Evolutionary conservation across 768 basidiomycete genomes (phyloP).

Genomic region (Psilocybe cubensis): DNA sequence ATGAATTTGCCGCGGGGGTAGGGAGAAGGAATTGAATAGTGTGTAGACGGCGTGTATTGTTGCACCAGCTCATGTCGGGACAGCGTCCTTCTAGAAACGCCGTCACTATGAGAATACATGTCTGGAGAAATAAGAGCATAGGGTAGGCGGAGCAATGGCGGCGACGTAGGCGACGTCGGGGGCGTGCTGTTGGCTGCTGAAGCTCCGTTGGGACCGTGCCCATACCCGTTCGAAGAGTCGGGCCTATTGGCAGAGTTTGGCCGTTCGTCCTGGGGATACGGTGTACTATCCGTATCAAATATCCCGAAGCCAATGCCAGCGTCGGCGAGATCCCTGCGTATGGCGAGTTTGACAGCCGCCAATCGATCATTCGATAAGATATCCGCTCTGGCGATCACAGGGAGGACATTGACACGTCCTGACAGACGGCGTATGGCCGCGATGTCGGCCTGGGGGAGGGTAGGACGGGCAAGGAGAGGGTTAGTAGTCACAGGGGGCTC

Average conservation of each 20-base stretch:
- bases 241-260: slow-evolving; percentile 46
- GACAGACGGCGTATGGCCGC: slow-evolving; percentile 79
- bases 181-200: slow-evolving; percentile 55
- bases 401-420: slow-evolving; percentile 84
- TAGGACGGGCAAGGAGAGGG: slow-evolving; percentile 67
- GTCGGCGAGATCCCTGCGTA: slow-evolving; percentile 80
- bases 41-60: slow-evolving; percentile 69
- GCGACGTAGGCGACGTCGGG: slow-evolving; percentile 66
- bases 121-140: slow-evolving; percentile 87
- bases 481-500: slow-evolving; percentile 80
- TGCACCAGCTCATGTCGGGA: slow-evolving; percentile 75
- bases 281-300: slow-evolving; percentile 68
- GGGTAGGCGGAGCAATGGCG: slow-evolving; percentile 70
- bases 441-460: slow-evolving; percentile 73
- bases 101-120: slow-evolving; percentile 83
- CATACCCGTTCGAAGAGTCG: slow-evolving; percentile 58
- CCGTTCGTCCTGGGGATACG: slow-evolving; percentile 42
- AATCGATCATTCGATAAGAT: slow-evolving; percentile 82
- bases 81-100: slow-evolving; percentile 57
- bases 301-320: slow-evolving; percentile 90
- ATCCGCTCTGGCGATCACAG: slow-evolving; percentile 84
- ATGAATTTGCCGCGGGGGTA: slow-evolving; percentile 65
- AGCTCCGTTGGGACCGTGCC: slow-evolving; percentile 52
- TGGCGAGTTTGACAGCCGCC: slow-evolving; percentile 76
- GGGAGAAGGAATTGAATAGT: slow-evolving; percentile 45